Percentiles rank a stretch among this genome's conserved stretches.
phyloP scores from a whole-genome alignment of 2,329 filamentous ascomycete species.

The Aspergillus hiratsukae region DNA sequence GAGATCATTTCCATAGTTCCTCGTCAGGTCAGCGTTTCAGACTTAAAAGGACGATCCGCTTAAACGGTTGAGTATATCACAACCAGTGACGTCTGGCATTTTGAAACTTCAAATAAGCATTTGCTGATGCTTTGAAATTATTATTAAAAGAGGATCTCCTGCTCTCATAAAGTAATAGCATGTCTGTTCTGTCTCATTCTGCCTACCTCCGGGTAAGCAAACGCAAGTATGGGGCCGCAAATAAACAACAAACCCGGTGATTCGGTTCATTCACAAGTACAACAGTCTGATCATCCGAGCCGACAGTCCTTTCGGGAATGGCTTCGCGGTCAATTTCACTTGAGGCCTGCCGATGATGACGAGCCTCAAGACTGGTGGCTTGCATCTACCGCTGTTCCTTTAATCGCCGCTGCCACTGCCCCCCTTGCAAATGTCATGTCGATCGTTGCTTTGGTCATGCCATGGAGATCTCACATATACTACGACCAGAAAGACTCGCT shows the following conservation, averaged over 20 bases:
- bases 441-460: constrained; percentile 76
- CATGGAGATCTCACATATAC: constrained; percentile 61
- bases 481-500: constrained; percentile 47
- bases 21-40: background rate
- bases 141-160: too few relatives aligned
- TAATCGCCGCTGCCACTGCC: constrained; percentile 78
- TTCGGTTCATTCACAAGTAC: background rate
- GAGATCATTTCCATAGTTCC: background rate
- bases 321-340: constrained; percentile 23
- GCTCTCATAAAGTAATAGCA: background rate
- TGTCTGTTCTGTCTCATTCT: background rate
- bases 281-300: background rate
- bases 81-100: background rate
- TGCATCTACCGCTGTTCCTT: constrained; percentile 57
- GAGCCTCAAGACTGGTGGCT: constrained; percentile 48
- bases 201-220: background rate
- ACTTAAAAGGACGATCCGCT: background rate
- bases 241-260: background rate
- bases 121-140: too few relatives aligned
- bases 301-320: background rate
- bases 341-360: constrained; percentile 40
- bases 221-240: background rate
- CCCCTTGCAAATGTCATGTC: constrained; percentile 85
- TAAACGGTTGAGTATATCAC: background rate
- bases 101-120: background rate